Percentiles rank a stretch among this genome's conserved stretches.
Conservation (phyloP, 2,329 filamentous ascomycete species). For the Acarospora socialis region DNA sequence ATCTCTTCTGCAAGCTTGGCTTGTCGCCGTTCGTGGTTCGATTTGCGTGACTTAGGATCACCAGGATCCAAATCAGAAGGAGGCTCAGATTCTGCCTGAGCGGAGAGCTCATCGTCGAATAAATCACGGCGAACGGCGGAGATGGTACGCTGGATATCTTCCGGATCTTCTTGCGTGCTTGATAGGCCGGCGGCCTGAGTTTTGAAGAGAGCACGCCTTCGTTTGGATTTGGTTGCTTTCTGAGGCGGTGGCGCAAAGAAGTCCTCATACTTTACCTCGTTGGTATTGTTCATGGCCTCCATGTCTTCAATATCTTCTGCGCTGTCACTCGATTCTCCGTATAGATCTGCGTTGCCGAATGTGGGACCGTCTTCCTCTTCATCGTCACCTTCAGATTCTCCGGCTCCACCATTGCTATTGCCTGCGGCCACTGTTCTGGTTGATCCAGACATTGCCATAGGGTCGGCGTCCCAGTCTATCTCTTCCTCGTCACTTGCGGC, state of each 20-base stretch:
- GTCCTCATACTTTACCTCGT: conserved; percentile 79
- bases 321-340: conserved; percentile 31
- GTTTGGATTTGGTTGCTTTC: conserved; percentile 48
- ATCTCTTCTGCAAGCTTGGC: conserved; percentile 83
- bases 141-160: conserved; percentile 70
- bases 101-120: conserved; percentile 56
- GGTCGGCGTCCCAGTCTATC: conserved; percentile 76
- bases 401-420: conserved; percentile 18
- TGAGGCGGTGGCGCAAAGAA: conserved; percentile 79
- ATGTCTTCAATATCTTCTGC: conserved; percentile 39
- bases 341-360: conserved; percentile 67
- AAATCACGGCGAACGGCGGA: conserved; percentile 76
- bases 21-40: conserved; percentile 74
- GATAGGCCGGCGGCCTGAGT: conserved; percentile 25
- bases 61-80: conserved; percentile 53
- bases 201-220: conserved; percentile 39
- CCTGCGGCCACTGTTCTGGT: conserved; percentile 13
- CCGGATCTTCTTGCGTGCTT: conserved; percentile 35
- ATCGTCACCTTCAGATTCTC: conserved; percentile 41
- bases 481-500: conserved; percentile 70
- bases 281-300: conserved; percentile 56
- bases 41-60: conserved; percentile 55
- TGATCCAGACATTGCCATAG: conserved; percentile 34
- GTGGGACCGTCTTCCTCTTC: conserved; percentile 68
- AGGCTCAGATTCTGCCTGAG: conserved; percentile 48